Conservation (phyloP, 2,329 filamentous ascomycete species). For the Ceratocystis huliohia region DNA sequence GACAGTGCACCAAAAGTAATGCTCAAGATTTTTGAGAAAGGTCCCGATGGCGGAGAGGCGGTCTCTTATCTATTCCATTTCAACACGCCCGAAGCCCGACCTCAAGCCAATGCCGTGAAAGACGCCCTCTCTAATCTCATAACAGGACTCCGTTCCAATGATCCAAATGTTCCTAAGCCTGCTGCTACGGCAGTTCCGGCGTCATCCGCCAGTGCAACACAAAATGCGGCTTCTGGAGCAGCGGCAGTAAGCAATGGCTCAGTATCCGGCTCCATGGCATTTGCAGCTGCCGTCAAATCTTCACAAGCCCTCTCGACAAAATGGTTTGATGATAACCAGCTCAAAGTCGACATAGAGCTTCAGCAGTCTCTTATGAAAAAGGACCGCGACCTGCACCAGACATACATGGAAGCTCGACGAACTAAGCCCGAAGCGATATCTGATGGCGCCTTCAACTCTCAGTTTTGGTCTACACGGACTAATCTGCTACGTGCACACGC, state of each 20-base stretch:
- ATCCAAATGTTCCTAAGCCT: constrained; percentile 40
- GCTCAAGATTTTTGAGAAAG: constrained; percentile 76
- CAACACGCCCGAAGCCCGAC: constrained; percentile 64
- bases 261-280: constrained; percentile 59
- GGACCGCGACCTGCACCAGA: constrained; percentile 61
- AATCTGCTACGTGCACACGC: constrained; percentile 80
- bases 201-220: constrained; percentile 24
- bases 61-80: constrained; percentile 79
- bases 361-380: constrained; percentile 82
- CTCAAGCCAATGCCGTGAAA: constrained; percentile 75
- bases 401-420: constrained; percentile 71
- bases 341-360: constrained; percentile 66
- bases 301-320: constrained; percentile 41
- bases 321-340: constrained; percentile 68
- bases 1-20: constrained; percentile 81
- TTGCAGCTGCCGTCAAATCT: constrained; percentile 54
- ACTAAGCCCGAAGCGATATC: constrained; percentile 78
- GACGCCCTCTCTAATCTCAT: constrained; percentile 70
- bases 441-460: constrained; percentile 67
- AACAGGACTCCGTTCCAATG: constrained; percentile 49
- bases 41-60: constrained; percentile 44
- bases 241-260: constrained; percentile 13
- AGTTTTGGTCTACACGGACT: constrained; percentile 88
- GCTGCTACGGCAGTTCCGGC: constrained; percentile 27
- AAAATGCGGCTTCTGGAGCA: constrained; percentile 18